Evolutionary conservation across 2,329 filamentous ascomycete genomes (phyloP), one percentile per base, ranked within the genome.

Genomic region (Xylaria sp.): DNA sequence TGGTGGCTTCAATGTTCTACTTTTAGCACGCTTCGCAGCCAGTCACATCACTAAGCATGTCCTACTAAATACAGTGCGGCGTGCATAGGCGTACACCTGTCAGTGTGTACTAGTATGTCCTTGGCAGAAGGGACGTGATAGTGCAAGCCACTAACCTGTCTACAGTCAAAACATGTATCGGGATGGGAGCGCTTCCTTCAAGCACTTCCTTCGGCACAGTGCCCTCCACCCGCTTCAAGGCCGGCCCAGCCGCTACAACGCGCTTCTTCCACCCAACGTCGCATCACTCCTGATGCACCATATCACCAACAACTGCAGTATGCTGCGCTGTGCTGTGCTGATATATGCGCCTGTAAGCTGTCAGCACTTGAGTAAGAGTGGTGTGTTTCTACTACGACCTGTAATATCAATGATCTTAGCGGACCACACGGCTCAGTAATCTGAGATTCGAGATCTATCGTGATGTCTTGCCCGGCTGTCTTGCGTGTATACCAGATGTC

Each of bases 351-450:
- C 57, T 59, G 63, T 65, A 69, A 65, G 66, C 56, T 62, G 62
- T 65, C 60, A 69, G 67, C 67, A 62, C 63, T 63, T 65, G 37
- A 55, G 44, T 55, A 50, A 52, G 44, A 54, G 56, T 57, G 60
- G 50, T 64, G 41, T 60, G 41, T 52, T 31, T 52, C 41, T 64
- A 18, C 41, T 64, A 18, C 56, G 20, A 51, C 66, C 41, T 25
- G 56, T 44, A 64, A 55, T 50, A 59, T 31, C 50, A 37, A 13
- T n/a, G 44, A 39, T 59, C 59, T 50, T 52, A 6, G 34, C 28
- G 56, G 2, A 15, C n/a, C 44, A 62, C 41, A 44, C 56, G 50
- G 41, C 51, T 62, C 18, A 31, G 34, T 18, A 60, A 57, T 37
- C 23, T 48, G 20, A 37, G n/a, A 61, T 39, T 46, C 44, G 20